Evolutionary conservation across 129 eudicot genomes (phyloP), one percentile per base, ranked within the genome.

Genomic region (Centaurea solstitialis): DNA sequence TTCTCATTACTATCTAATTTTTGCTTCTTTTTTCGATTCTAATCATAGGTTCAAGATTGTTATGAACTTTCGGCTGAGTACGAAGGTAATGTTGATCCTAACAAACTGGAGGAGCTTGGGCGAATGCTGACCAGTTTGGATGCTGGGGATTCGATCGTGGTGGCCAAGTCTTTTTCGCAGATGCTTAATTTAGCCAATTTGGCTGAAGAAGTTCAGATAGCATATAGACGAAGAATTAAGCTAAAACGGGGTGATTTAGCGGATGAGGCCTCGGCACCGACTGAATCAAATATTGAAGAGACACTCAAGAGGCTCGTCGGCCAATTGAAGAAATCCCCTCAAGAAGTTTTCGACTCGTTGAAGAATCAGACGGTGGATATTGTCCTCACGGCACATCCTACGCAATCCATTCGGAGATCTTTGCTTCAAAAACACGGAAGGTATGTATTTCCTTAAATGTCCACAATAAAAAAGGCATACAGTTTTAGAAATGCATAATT

Each of bases 331-430:
- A 93, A 90, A 83, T 76, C 97, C 26, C 93, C 97, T 18, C 68
- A 87, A 87, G 83, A 93, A 84, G 83, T 93, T 73, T 93, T 93
- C 33, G 96, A 90, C 8, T 84, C 96, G 77, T 75, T 93, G 77
- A 93, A 93, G 87, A 93, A 93, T 78, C 98, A 93, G 85, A 93
- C 93, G 0, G 96, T 93, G 12, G 98, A 93, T 78, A 81, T 93
- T 18, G 98, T 93, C 61, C 80, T 93, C 7, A 93, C 98, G 0
- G 96, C 98, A 21, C 97, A 93, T 84, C 97, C 97, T 41, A 93
- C 97, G 37, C 97, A 93, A 74, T 88, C 97, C 24, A 89, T 90
- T 28, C 98, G 93, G 20, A 81, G 96, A 73, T 93, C 98, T 73
- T 87, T 93, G 80, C 98, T 93, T 82, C 96, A 93, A 62, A 93